Percentiles rank a stretch among this genome's conserved stretches.
These are phyloP conservation scores for Elymus sibiricus DNA, from an alignment of 176 grass and related monocot species.

Conservation along the genomic window DNA sequence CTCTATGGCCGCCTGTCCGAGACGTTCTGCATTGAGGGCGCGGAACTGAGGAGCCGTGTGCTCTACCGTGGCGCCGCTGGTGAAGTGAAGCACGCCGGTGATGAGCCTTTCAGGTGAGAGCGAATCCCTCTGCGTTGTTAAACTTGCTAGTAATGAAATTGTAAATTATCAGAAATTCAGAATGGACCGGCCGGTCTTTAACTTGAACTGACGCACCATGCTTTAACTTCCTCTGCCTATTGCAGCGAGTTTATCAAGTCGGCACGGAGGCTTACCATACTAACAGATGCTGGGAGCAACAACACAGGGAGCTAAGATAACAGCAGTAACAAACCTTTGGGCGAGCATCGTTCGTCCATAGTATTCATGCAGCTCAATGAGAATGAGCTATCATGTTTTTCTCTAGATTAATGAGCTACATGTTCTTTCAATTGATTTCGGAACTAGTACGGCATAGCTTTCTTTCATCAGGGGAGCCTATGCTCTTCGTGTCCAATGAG, in stretches of 20 bases:
- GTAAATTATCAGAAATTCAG: neutral
- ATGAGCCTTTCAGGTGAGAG: constrained; percentile 82
- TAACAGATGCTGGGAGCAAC: constrained; percentile 57
- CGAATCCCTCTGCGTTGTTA: neutral
- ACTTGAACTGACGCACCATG: constrained; percentile 16
- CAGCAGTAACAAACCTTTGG: neutral
- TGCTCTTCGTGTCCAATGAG: neutral
- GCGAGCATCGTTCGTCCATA: neutral
- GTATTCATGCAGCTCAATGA: neutral
- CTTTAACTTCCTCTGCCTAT: neutral
- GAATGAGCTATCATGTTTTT: constrained; percentile 14
- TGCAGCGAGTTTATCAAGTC: constrained; percentile 82
- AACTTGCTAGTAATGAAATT: neutral
- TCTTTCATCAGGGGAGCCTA: neutral
- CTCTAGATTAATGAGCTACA: neutral
- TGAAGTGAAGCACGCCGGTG: constrained; percentile 58
- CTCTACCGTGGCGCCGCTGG: constrained; percentile 58
- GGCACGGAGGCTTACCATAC: constrained; percentile 67
- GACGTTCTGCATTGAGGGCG: constrained; percentile 63
- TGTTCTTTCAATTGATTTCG: constrained; percentile 18
- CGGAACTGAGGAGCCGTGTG: constrained; percentile 65
- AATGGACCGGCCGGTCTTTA: neutral
- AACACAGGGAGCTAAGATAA: constrained; percentile 48
- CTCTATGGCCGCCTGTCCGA: constrained; percentile 62
- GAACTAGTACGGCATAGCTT: neutral